Evolutionary conservation across 2,329 filamentous ascomycete genomes (phyloP), one percentile per base, ranked within the genome.

Genomic region (Talaromyces pinophilus): DNA sequence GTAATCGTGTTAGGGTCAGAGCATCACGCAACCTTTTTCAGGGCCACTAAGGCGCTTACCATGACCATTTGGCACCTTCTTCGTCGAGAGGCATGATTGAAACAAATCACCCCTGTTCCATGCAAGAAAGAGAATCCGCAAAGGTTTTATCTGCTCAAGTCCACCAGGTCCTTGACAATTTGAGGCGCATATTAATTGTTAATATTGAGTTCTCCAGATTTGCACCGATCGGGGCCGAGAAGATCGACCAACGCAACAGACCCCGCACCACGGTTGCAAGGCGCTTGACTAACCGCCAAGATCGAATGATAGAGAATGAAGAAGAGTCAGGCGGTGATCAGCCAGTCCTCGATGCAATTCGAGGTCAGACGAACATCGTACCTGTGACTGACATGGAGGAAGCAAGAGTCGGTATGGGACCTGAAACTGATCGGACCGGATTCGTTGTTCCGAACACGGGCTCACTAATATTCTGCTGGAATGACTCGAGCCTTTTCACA

Each of bases 11-110:
- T 46, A 60, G 40, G 7, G 3, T 8, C 33, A n/a, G 33, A 54
- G 66, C 25, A 69, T 64, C 44, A n/a, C 28, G 65, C 28, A 17
- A n/a, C 25, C 19, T n/a, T 10, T 46, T 35, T 33, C 13, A 60
- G 33, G 33, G 19, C 50, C 33, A 48, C 44, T 5, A 17, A 3
- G 55, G 38, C 17, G 60, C 75, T 62, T 77, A 82, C 80, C 80
- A 82, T 48, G 80, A 80, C 80, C 80, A 82, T 69, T 82, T 82
- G 30, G 75, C 76, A 6, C 78, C 78, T 71, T 79, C 75, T 73
- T 81, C 79, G 54, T 82, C 80, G 19, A 79, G 72, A 71, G 80
- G 80, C 80, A 82, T 82, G 33, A 62, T 75, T 30, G 46, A 15
- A 40, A 57, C 54, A 15, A 25, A n/a, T 57, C 54, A 40, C 30